Base-by-base conservation (phyloP, 2,329 filamentous ascomycete species). In the Beauveria caledonica region DNA sequence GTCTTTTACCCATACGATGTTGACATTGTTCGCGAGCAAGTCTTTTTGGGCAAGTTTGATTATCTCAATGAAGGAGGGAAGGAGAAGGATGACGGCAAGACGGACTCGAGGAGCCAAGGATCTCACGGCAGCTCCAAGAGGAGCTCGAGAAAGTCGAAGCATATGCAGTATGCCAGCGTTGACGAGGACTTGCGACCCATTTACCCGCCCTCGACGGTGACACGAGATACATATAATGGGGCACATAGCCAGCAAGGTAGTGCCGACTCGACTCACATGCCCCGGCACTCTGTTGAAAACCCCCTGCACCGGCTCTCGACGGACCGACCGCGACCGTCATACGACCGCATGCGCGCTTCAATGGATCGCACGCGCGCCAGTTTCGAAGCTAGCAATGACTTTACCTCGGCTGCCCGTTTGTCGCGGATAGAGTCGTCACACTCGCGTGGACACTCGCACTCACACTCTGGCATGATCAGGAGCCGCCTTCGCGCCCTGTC, bases 1-100 rank as follows among this genome's bases (percentile, higher is more conserved):
- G 89, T 96, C 59, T 97, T 92, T 76, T 90, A 88, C 73, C 94
- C 94, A 4, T 87, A 88, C 66, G 94, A 99, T 68, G 87, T 97
- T 62, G 94, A 99, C 72, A 96, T 99, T 65, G 86, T 99, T 68
- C 90, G 94, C 52, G 94, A 99, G 74, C 92, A 97, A 77, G 86
- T 95, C 63, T 84, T 84, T 29, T 80, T 86, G 75, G 94, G 94
- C 66, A 86, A 87, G 69, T 97, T 95, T 72, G 85, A 88, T 65
- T 84, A 91, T 68, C 79, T 93, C 17, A 65, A 69, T 15, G 69
- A 66, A 11, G 77, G 77, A 11, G 77, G 77, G 57, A 51, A 63
- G 3, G 50, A 19, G 11, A 54, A 66, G 33, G 69, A 64, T 61
- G 75, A 69, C 56, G 71, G 65, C 36, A 69, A 68, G 48, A 85